These are phyloP conservation scores for Cephaloascus albidus DNA, from an alignment of 805 yeast genomes.

Conservation along the genomic window DNA sequence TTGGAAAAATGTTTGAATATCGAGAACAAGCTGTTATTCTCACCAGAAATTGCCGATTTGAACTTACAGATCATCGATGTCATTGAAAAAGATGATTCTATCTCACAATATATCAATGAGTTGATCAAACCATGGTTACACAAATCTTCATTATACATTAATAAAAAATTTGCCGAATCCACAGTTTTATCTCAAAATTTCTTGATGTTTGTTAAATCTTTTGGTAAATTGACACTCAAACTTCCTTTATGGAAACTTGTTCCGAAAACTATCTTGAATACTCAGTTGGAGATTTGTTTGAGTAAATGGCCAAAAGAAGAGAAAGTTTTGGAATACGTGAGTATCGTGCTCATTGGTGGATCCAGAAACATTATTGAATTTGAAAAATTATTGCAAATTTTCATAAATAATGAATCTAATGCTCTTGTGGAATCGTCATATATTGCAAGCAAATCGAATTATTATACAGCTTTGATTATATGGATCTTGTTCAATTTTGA, in stretches of 20 bases:
- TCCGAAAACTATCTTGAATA: conserved; percentile 38
- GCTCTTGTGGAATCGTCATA: conserved; percentile 17
- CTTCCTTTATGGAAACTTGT: conserved; percentile 27
- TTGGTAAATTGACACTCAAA: conserved; percentile 18
- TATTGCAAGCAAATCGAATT: conserved; percentile 17
- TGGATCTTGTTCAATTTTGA: conserved; percentile 41
- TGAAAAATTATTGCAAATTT: conserved; percentile 52
- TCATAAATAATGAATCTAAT: conserved; percentile 42
- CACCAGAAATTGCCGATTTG: neutral
- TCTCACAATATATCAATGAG: neutral
- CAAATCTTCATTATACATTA: conserved; percentile 48
- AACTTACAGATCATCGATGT: neutral
- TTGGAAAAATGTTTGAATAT: neutral
- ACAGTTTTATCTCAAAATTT: conserved; percentile 16
- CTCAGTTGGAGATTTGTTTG: conserved; percentile 59
- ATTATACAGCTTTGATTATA: conserved; percentile 35
- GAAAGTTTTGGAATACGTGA: conserved; percentile 35
- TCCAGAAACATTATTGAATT: conserved; percentile 25
- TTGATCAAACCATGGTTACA: conserved; percentile 40
- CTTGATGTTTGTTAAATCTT: conserved; percentile 15
- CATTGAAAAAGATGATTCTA: neutral
- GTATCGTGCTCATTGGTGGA: conserved; percentile 26
- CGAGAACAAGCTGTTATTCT: neutral
- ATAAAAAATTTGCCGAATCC: conserved; percentile 54
- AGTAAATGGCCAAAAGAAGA: conserved; percentile 35